Conservation (phyloP, 257 asterid species). For the Solanum sparsipilum region DNA sequence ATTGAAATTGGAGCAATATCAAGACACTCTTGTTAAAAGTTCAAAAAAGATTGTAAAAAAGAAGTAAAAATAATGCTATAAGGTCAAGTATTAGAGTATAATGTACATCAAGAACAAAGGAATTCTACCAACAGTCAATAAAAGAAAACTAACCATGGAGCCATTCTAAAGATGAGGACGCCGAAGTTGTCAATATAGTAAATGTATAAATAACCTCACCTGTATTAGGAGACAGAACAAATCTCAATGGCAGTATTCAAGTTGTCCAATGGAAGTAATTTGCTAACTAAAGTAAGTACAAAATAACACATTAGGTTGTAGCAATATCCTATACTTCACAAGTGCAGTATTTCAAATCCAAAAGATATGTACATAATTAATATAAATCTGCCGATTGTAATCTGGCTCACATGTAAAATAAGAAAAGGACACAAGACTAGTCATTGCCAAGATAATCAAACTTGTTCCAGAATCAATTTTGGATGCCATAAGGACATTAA, state of each 20-base stretch:
- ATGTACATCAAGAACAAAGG: neutral
- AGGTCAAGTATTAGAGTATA: neutral
- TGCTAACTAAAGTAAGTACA: neutral
- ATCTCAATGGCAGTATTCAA: neutral
- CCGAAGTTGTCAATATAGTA: conserved; percentile 76
- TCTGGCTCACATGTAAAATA: neutral
- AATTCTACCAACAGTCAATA: neutral
- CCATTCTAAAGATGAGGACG: conserved; percentile 76
- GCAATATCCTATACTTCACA: neutral
- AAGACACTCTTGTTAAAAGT: neutral
- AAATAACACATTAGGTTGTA: neutral
- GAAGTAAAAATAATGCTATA: neutral
- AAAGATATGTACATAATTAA: neutral
- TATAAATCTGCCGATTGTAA: neutral
- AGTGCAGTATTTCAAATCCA: neutral
- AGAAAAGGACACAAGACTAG: neutral
- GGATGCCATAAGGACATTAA: neutral
- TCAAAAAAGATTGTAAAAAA: neutral
- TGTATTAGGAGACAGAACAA: conserved; percentile 24
- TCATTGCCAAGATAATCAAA: neutral
- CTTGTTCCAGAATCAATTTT: neutral
- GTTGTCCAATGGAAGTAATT: neutral
- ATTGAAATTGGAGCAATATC: neutral
- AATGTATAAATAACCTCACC: conserved; percentile 73
- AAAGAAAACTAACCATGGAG: conserved; percentile 61